Percentiles rank a stretch among this genome's conserved stretches.
Conservation (phyloP, 1,284 basidiomycete genomes). For the Fomitopsis schrenkii region DNA sequence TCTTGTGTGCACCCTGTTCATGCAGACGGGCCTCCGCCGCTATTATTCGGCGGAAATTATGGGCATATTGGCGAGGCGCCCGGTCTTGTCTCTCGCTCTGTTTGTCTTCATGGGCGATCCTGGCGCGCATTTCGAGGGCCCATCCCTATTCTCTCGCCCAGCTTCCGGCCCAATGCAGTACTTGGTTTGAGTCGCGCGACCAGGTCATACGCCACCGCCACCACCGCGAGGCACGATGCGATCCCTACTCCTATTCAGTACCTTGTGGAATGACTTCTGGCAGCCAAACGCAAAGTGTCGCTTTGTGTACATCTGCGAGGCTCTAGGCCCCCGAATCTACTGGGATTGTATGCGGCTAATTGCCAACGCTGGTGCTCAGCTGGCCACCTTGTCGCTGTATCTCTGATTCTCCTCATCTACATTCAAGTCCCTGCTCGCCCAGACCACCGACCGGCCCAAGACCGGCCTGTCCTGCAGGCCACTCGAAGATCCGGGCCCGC, state of each 20-base stretch:
- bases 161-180: neutral
- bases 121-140: neutral
- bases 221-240: neutral
- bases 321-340: neutral
- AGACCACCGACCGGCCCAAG: neutral
- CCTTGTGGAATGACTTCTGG: neutral
- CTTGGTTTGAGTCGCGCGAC: neutral
- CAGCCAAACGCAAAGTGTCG: neutral
- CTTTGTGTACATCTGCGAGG: neutral
- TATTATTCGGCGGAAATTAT: neutral
- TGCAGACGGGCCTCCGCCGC: neutral
- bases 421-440: neutral
- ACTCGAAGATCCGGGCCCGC: neutral
- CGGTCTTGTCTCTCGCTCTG: neutral
- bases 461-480: neutral
- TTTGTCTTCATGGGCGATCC: neutral
- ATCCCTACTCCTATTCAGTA: neutral
- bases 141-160: neutral
- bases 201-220: neutral
- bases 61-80: neutral
- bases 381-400: neutral
- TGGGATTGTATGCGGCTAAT: neutral
- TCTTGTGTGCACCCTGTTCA: neutral
- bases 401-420: neutral
- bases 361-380: neutral